A percentile compares a stretch with the other conserved stretches of the same genome.
phyloP scores from a whole-genome alignment of 148 eudicot species.

The Rhododendron ferrugineum region DNA sequence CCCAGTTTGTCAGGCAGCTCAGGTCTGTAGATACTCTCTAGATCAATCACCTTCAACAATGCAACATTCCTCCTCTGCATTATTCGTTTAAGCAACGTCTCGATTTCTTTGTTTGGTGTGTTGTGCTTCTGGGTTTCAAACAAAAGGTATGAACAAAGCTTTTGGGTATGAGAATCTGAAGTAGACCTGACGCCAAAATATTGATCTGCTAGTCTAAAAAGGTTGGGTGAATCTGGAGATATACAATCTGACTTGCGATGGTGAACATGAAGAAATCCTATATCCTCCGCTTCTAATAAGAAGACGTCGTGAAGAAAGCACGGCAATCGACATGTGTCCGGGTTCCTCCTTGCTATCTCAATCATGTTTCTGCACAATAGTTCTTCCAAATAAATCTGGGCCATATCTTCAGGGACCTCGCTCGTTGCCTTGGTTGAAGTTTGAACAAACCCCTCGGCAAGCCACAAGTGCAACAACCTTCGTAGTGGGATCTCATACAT shows the following conservation, averaged over 20 bases:
- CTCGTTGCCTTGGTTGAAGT: background rate
- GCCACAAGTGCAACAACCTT: slow-evolving; percentile 38
- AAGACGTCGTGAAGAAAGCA: slow-evolving; percentile 27
- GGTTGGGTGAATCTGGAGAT: slow-evolving; percentile 18
- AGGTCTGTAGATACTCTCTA: slow-evolving; percentile 46
- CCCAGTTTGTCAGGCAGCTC: slow-evolving; percentile 39
- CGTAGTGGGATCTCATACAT: slow-evolving; percentile 29
- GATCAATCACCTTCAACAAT: slow-evolving; percentile 44
- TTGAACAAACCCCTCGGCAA: slow-evolving; percentile 44
- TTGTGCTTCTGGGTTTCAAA: slow-evolving; percentile 31
- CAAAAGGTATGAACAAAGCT: slow-evolving; percentile 37
- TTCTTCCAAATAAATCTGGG: slow-evolving; percentile 26
- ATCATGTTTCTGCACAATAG: slow-evolving; percentile 38
- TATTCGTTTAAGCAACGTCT: slow-evolving; percentile 23
- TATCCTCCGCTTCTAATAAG: slow-evolving; percentile 20
- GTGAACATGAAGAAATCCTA: slow-evolving; percentile 18
- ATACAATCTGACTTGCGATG: slow-evolving; percentile 20
- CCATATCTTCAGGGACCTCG: slow-evolving; percentile 18
- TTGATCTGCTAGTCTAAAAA: background rate
- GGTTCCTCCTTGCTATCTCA: slow-evolving; percentile 28
- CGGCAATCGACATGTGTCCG: slow-evolving; percentile 38
- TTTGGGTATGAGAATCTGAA: slow-evolving; percentile 15
- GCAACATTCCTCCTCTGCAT: slow-evolving; percentile 17
- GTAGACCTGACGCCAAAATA: background rate
- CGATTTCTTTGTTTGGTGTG: slow-evolving; percentile 35